Evolutionary conservation across 106 monocot species (phyloP), one percentile per base, ranked within the genome.

Genomic region (Agapanthus africanus): DNA sequence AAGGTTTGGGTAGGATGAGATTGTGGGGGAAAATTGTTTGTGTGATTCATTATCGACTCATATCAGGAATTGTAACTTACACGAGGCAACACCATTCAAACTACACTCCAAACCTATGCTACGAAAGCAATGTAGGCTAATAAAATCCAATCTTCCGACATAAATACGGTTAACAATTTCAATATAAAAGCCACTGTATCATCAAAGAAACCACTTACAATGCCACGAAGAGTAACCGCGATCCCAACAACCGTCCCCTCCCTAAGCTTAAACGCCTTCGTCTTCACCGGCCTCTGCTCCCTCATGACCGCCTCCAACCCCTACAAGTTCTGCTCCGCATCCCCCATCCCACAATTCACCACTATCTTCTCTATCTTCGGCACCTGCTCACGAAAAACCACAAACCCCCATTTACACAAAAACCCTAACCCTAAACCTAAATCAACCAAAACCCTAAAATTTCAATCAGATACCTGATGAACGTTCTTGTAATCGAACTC

Each of bases 301-400:
- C 80, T 97, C 59, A 97, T 86, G 16, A 82, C 86, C 31, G 83
- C 81, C 65, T 97, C 91, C 66, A 97, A 65, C 14, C 91, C 95
- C 70, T 95, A 88, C 22, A 85, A 84, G 74, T 91, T 95, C 72
- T 91, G 86, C 54, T 86, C 88, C 15, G 91, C 95, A 40, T 91
- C 95, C 21, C 95, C 91, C 70, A 97, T 88, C 38, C 95, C 95
- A 33, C 95, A 91, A 60, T 97, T 97, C 68, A 91, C 88, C n/a
- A 86, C 86, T 5, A 95, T 54, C 77, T 95, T 95, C 86, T 95
- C 91, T 26, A 97, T 67, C 71, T 84, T 84, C 22, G 95, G 95
- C 39, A 95, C 88, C 95, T 91, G 42, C 37, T 65, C 66, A 40
- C 74, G 19, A 44, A 52, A 18, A 63, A 34, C 19, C 63, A n/a